Conservation (phyloP, 805 yeast species). For the Nakazawaea ernobii region DNA sequence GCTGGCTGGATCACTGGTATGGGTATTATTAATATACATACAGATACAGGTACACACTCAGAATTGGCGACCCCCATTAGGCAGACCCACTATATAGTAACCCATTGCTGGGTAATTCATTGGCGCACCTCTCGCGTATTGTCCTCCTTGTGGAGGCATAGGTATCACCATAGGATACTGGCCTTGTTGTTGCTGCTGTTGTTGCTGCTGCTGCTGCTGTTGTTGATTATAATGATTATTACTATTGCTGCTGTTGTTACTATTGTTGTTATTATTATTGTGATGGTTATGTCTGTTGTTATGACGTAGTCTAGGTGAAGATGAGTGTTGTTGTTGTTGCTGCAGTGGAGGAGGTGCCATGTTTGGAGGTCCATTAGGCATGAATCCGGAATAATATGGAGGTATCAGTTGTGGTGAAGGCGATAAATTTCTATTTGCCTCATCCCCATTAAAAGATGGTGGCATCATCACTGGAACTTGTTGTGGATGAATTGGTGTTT, state of each 20-base stretch:
- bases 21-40: no score
- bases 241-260: background rate
- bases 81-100: conserved; percentile 7
- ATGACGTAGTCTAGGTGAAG: conserved; percentile 6
- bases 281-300: background rate
- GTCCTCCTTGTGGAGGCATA: conserved; percentile 7
- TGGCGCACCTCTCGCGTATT: conserved; percentile 2
- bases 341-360: conserved; percentile 4
- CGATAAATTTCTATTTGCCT: conserved; percentile 1
- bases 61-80: conserved; percentile 10
- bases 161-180: conserved; percentile 10
- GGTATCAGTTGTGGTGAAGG: conserved; percentile 8
- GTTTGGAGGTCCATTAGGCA: background rate
- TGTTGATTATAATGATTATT: background rate
- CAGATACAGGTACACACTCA: background rate
- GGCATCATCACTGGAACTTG: conserved; percentile 9
- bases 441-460: conserved; percentile 2
- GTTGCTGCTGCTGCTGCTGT: background rate
- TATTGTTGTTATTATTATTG: background rate
- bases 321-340: background rate
- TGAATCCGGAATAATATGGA: conserved; percentile 6
- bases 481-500: conserved; percentile 7
- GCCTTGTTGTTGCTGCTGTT: conserved; percentile 6
- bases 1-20: background rate
- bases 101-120: conserved; percentile 1